These are phyloP conservation scores for Leccinum fallax DNA, from an alignment of 1,284 basidiomycete genomes.

Conservation along the genomic window DNA sequence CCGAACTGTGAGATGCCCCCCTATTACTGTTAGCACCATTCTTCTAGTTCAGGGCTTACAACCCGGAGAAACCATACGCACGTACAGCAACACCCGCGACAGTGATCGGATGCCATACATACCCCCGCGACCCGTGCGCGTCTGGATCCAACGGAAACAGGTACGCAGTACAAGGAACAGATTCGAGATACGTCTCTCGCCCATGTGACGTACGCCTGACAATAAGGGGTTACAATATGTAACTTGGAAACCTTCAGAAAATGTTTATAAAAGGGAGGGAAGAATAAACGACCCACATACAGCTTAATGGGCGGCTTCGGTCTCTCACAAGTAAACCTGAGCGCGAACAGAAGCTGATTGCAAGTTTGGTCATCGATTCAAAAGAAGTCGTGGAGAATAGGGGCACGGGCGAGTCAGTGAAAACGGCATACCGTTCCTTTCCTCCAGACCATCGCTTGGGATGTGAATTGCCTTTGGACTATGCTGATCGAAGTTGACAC, in stretches of 20 bases:
- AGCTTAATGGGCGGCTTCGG: not conserved
- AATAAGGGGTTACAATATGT: not conserved
- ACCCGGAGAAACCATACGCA: not conserved
- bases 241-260: not conserved
- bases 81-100: not conserved
- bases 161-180: not conserved
- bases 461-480: not conserved
- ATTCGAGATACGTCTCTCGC: not conserved
- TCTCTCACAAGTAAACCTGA: not conserved
- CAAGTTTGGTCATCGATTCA: not conserved
- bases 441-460: not conserved
- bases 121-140: not conserved
- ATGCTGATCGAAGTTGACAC: not conserved
- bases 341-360: not conserved
- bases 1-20: not conserved
- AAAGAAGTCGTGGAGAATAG: not conserved
- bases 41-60: not conserved
- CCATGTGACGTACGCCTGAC: not conserved
- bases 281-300: not conserved
- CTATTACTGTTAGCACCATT: not conserved
- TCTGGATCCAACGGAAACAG: not conserved
- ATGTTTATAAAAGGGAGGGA: not conserved
- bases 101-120: not conserved
- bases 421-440: not conserved
- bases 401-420: not conserved